Base-by-base conservation (phyloP, 2,329 filamentous ascomycete genomes). In the Aspergillus sp. region DNA sequence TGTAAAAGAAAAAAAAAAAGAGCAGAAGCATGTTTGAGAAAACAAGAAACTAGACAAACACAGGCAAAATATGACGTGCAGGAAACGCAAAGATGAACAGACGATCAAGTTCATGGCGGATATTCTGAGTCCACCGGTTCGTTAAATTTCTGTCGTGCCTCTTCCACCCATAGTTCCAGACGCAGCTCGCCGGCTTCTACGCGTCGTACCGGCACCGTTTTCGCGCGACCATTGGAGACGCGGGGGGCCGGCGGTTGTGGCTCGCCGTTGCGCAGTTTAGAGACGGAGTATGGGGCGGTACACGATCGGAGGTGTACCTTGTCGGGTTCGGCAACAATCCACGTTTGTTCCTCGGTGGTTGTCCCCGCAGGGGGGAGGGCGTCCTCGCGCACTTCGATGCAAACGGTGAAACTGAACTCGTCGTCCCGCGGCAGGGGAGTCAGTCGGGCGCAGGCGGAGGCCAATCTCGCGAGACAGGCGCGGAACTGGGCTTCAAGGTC, bases 151-250 rank as follows among this genome's bases (percentile, higher is more conserved):
- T 76, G 75, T 56, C 74, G 77, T 52, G 80, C 80, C 64, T 88
- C 84, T 69, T 89, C 86, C 51, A 88, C 79, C 85, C 85, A 89
- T 52, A 85, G 77, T 66, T 89, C 86, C 62, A 89, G 79, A 20
- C 81, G 73, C 65, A 89, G 81, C 53, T 86, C 83, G 3, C 85
- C 86, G 2, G 83, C 81, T 59, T 85, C 80, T 16, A 89, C 79
- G 30, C 79, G 77, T 57, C 86, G 76, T 42, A 89, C 75, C 1
- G 86, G 82, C 45, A 79, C 81, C 11, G 82, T 84, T 62, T 75
- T 81, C 30, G 76, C 74, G 8, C 81, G 80, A 20, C 79, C 81
- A 53, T 69, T 71, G 19, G 70, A 71, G 46, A 62, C 62, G 55
- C 61, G 64, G 35, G 65, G 61, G 10, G 67, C 60, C 17, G 60